Conservation (phyloP, 2,329 filamentous ascomycete genomes). For the Stenocarpella maydis region DNA sequence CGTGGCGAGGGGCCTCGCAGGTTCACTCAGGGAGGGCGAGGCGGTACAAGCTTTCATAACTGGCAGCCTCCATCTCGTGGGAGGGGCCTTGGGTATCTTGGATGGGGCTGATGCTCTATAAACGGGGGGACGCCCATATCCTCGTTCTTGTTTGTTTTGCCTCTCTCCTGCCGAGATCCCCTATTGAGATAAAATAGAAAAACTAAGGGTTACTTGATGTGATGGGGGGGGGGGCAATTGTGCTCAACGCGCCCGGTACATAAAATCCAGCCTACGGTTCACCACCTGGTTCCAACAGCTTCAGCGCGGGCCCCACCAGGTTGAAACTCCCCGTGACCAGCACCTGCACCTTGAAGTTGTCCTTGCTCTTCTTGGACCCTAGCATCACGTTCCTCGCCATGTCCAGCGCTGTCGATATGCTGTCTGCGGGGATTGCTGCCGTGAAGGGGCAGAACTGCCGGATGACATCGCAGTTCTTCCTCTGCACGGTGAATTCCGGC, state of each 20-base stretch:
- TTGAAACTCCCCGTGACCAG: slow-evolving; percentile 71
- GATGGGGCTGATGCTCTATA: slow-evolving; percentile 42
- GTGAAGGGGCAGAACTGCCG: slow-evolving; percentile 32
- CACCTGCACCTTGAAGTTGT: slow-evolving; percentile 39
- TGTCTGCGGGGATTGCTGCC: slow-evolving; percentile 13
- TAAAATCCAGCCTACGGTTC: slow-evolving; percentile 36
- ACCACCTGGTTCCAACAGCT: slow-evolving; percentile 52
- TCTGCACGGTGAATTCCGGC: slow-evolving; percentile 31
- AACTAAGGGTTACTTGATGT: not conserved
- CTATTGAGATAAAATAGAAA: not conserved
- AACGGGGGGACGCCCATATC: not conserved
- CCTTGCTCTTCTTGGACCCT: slow-evolving; percentile 29
- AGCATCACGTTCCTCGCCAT: slow-evolving; percentile 25
- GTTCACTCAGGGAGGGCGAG: slow-evolving; percentile 38
- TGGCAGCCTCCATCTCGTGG: slow-evolving; percentile 58
- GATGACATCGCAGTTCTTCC: slow-evolving; percentile 33
- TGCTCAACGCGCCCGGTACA: slow-evolving; percentile 34
- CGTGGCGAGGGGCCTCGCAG: slow-evolving; percentile 50
- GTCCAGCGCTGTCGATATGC: slow-evolving; percentile 31
- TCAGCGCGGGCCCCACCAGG: slow-evolving; percentile 64
- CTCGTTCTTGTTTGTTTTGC: not conserved
- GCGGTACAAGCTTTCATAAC: slow-evolving; percentile 57
- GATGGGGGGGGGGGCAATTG: slow-evolving; percentile 5
- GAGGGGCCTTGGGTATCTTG: slow-evolving; percentile 47
- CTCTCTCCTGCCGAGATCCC: not conserved